These are phyloP conservation scores for Calonectria pseudoturangicola DNA, from an alignment of 2,329 filamentous ascomycete species.

Conservation along the genomic window DNA sequence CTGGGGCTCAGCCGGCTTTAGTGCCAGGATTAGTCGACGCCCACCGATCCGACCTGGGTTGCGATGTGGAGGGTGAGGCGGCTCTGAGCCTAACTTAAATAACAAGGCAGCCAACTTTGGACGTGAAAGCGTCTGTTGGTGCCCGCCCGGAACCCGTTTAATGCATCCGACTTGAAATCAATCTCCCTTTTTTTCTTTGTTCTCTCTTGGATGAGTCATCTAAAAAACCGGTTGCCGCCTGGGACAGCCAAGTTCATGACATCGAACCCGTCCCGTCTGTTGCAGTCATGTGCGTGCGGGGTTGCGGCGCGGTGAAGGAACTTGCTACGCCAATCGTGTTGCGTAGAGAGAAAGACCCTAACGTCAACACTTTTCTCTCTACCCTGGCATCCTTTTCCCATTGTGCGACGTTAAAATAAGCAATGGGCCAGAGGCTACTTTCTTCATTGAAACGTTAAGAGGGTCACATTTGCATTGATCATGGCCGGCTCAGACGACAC, in stretches of 20 bases:
- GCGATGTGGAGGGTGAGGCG: slow-evolving; percentile 10
- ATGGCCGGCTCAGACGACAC: slow-evolving; percentile 48
- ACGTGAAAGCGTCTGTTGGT: too few relatives aligned
- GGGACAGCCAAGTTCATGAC: slow-evolving; percentile 1
- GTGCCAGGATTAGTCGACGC: background rate
- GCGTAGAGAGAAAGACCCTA: background rate
- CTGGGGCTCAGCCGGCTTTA: background rate
- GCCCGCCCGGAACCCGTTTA: background rate
- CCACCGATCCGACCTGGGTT: background rate
- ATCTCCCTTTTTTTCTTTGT: background rate
- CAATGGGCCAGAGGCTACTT: background rate
- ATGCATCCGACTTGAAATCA: background rate
- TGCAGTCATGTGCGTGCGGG: slow-evolving; percentile 12
- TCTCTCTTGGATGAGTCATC: background rate
- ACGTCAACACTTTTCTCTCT: background rate
- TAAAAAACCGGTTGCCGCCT: background rate
- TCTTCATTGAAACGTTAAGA: background rate
- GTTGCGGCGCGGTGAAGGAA: slow-evolving; percentile 11
- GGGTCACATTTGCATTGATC: background rate
- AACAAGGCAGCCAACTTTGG: slow-evolving; percentile 1
- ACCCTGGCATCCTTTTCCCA: too few relatives aligned
- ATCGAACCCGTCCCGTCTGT: background rate
- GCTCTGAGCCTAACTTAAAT: slow-evolving; percentile 22
- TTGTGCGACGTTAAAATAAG: slow-evolving; percentile 21
- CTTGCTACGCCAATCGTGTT: slow-evolving; percentile 6